Base-by-base conservation (phyloP, 345 rosid genomes). In the Moringa oleifera region DNA sequence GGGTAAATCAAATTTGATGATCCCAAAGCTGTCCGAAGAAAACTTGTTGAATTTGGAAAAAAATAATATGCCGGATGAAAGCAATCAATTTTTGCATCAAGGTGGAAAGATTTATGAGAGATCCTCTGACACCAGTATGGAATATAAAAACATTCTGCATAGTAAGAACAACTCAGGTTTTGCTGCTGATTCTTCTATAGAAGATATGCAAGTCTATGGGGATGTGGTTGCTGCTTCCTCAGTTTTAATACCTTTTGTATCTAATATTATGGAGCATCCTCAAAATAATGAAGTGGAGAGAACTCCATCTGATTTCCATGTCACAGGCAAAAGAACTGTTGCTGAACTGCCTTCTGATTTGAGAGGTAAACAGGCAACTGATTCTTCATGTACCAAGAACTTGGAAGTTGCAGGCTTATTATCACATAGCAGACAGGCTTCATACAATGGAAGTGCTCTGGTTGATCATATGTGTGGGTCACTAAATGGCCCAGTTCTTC, bases 391-490 rank as follows among this genome's bases (percentile, higher is more conserved):
- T 54, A 66, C 24, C 31, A 52, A 57, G 53, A 72, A 62, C 51
- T 57, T 71, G 59, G 84, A 71, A 56, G 63, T 70, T 59, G 61
- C 51, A 47, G 67, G 69, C 52, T 23, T 66, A 46, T 45, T 61
- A 59, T 57, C 70, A 22, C 65, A 56, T 53, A 36, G 28, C 53
- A 31, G 19, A 51, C 51, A 25, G 23, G 73, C 25, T 33, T 53
- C 58, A 24, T 21, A 21, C 49, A 69, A 28, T 62, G 79, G 66
- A 60, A 59, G 68, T 64, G 64, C 65, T 56, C 53, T 22, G 23
- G 68, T 68, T 60, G 67, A 53, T 74, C 61, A 64, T 37, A 25
- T 65, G 16, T 54, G 78, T 58, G 79, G 66, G 51, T 58, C 79
- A 70, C 61, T 62, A 19, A 73, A 57, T 65, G 61, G 16, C 24